Base-by-base conservation (phyloP, 176 grass and related monocot species). In the Pharus latifolius region DNA sequence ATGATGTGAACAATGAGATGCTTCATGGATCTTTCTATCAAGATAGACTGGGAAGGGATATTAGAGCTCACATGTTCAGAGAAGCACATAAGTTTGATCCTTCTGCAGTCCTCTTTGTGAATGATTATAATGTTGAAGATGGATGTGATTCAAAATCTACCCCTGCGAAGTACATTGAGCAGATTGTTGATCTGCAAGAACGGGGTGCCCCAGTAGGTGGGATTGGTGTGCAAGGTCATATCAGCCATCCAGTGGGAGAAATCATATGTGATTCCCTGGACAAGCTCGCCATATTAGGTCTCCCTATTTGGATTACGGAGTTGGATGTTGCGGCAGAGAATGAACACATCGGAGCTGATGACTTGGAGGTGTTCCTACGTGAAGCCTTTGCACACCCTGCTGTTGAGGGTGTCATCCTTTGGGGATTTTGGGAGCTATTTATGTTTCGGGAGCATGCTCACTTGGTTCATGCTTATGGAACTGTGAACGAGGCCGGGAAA, bases 1-100 rank as follows among this genome's bases (percentile, higher is more conserved):
- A 98, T 61, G 95, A 98, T 88, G 95, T 98, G 7, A 98, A 98
- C 72, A 98, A 98, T 26, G 95, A 98, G 72, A 94, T 98, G 90
- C 79, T 98, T 64, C 95, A 98, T 91, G 95, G 95, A 26, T 98
- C 90, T 59, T 98, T 94, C 61, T 98, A 87, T 38, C 82, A 93
- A 88, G 87, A 98, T 51, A 94, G 84, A 62, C 60, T 98, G 34
- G 95, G 95, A 67, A 85, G 45, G 55, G 95, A 98, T 44, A 98
- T 94, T 54, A 83, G 95, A 82, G 87, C 90, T 75, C 82, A 93
- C 72, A 98, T 98, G 95, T 98, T 94, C 63, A 79, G 84, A 66
- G 89, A 93, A 82, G 78, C 95, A 62, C 89, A 94, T 63, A 83
- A 83, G 58, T 75, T 93, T 14, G 95, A 98, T 68, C 87, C 95